Evolutionary conservation across 768 basidiomycete species (phyloP).

Genomic region (Neoboletus magnificus): DNA sequence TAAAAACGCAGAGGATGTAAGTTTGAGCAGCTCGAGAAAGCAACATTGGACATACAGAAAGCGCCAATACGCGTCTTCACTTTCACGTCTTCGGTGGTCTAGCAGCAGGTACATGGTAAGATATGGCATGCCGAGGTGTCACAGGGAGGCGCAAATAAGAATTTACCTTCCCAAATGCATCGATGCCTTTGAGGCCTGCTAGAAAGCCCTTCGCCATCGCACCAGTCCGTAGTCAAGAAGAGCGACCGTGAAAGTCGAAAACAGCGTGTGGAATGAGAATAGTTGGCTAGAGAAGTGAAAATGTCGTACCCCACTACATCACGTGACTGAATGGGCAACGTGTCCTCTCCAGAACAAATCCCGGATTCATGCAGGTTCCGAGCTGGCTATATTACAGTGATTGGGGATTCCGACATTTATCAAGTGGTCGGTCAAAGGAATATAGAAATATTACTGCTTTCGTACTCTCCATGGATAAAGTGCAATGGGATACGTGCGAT

Average conservation of each 20-base stretch:
- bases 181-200: constrained; percentile 80
- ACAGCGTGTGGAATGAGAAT: constrained; percentile 6
- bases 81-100: constrained; percentile 99
- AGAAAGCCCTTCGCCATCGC: constrained; percentile 79
- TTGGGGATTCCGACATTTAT: not conserved
- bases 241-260: constrained; percentile 10
- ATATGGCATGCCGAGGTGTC: constrained; percentile 3
- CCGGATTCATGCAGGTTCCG: not conserved
- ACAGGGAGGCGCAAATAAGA: not conserved
- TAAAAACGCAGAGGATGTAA: constrained; percentile 31
- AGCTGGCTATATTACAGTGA: too few relatives aligned
- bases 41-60: constrained; percentile 55
- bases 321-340: constrained; percentile 28
- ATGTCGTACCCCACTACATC: not conserved
- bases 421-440: not conserved
- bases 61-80: constrained; percentile 96
- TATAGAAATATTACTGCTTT: not conserved
- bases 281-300: not conserved
- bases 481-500: not conserved
- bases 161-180: constrained; percentile 97
- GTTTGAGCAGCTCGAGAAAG: not conserved
- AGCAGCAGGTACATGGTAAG: constrained; percentile 10
- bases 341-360: constrained; percentile 13
- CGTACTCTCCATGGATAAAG: not conserved
- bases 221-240: constrained; percentile 20